Base-by-base conservation (phyloP, 2,329 filamentous ascomycete genomes). In the Iodosphaeria phyllophila region DNA sequence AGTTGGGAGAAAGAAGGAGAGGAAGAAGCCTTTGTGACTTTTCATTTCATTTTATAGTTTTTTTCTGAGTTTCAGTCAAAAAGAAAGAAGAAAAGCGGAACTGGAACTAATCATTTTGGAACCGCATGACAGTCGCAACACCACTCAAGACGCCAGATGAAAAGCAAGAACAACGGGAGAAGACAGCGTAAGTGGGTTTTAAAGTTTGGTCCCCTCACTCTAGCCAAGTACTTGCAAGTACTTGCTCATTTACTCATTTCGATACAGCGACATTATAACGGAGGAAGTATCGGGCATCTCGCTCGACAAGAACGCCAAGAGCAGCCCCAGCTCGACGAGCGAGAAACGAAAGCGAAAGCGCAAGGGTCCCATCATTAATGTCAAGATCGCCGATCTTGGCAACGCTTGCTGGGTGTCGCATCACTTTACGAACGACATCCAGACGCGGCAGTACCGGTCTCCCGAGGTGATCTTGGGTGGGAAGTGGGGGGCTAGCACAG, bases 351-450 rank as follows among this genome's bases (percentile, higher is more conserved):
- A 34, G 68, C 72, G 36, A 65, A 79, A 34, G 54, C 52, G 29
- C 45, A 58, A 43, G 41, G 52, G 38, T 41, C 58, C 37, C 34
- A 76, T 83, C 35, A 95, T 98, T 40, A 93, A 86, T 17, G 89
- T 98, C 49, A 98, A 98, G 58, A 98, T 98, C 56, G 89, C 89
- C 20, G 89, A 98, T 58, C 60, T 98, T 28, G 89, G 89, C 31
- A 98, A 98, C 47, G 89, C 89, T 12, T 98, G 89, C 57, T 98
- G 89, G 89, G 84, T 92, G 15, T 83, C 83, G 35, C 89, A 98
- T 47, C 89, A 98, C 52, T 98, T 98, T 53, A 98, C 89, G 44
- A 93, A 98, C 46, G 89, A 98, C 47, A 98, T 98, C 41, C 89
- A 98, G 49, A 98, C 89, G 6, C 67, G 89, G 42, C 89, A 98